These are phyloP conservation scores for Meredithiella fracta DNA, from an alignment of 2,329 filamentous ascomycete genomes.

Conservation along the genomic window DNA sequence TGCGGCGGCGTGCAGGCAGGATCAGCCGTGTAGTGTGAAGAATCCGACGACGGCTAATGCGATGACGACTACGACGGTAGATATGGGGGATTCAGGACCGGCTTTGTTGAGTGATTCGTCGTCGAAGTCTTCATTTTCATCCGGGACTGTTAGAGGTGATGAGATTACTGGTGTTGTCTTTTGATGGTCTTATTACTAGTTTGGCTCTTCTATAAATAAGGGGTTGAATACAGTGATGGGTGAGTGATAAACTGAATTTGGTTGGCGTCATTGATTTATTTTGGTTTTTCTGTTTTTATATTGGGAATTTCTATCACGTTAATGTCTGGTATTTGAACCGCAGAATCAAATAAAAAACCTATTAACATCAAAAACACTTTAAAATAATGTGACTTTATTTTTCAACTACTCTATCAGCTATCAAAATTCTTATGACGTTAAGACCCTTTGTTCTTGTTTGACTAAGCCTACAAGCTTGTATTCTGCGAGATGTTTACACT, in stretches of 20 bases:
- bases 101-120: conserved; percentile 13
- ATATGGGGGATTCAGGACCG: conserved; percentile 3
- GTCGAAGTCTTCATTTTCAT: conserved; percentile 12
- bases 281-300: neutral
- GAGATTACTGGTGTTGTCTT: conserved; percentile 23
- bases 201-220: conserved; percentile 26
- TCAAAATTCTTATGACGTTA: neutral
- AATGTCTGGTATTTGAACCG: too few relatives aligned
- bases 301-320: too few relatives aligned
- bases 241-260: neutral
- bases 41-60: conserved; percentile 45
- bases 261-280: neutral
- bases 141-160: conserved; percentile 16
- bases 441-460: neutral
- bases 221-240: neutral
- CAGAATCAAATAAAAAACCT: too few relatives aligned
- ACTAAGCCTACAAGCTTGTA: neutral
- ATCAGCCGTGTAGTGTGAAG: conserved; percentile 58
- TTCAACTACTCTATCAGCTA: neutral
- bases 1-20: conserved; percentile 39
- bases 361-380: too few relatives aligned
- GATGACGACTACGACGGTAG: conserved; percentile 24
- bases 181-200: conserved; percentile 25
- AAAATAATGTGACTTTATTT: too few relatives aligned
- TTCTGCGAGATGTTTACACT: neutral